Evolutionary conservation across 352 stramenopile genomes (phyloP), one percentile per base, ranked within the genome.

Genomic region (Globisporangium apiculatum): DNA sequence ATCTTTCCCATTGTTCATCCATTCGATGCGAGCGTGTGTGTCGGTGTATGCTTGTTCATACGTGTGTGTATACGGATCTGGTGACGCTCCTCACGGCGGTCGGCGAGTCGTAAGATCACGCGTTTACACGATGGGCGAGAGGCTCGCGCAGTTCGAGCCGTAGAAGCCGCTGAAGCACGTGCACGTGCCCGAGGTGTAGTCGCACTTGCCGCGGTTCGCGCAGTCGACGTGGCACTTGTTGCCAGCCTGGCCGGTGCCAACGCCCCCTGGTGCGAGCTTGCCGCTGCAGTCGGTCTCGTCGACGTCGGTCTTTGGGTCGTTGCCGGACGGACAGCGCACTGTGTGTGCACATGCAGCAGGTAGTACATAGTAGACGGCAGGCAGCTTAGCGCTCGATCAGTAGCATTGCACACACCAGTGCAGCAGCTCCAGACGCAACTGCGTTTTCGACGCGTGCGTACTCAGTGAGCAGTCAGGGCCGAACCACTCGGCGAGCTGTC

Each of bases 401-500:
- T 31, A 3, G 24, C 24, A 5, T 9, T 1, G 7, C 14, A 45
- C 24, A 7, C 10, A 5, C n/a, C 5, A 49, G 45, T 12, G 45
- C 7, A 31, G 24, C 24, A 31, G 24, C 24, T 31, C 24, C 24
- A 31, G 24, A 31, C 24, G 24, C 24, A 31, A 3, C 24, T 31
- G 24, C 24, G 24, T 31, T 31, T 31, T 31, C 24, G 24, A 31
- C 24, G 2, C 24, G 24, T 31, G 37, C 71, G 46, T 73, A 90
- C 83, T 67, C 53, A 72, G 60, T 10, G 86, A 95, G 64, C 90
- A 97, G 53, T 95, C 87, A 15, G 79, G 62, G 7, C 89, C 89
- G 58, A 97, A 97, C 76, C 83, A 97, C 66, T 97, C 66, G 3
- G 85, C 68, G 40, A 83, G 71, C 61, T 98, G 91, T 4, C 71